Evolutionary conservation across 2,329 filamentous ascomycete genomes (phyloP), one percentile per base, ranked within the genome.

Genomic region (Trichoderma harzianum): DNA sequence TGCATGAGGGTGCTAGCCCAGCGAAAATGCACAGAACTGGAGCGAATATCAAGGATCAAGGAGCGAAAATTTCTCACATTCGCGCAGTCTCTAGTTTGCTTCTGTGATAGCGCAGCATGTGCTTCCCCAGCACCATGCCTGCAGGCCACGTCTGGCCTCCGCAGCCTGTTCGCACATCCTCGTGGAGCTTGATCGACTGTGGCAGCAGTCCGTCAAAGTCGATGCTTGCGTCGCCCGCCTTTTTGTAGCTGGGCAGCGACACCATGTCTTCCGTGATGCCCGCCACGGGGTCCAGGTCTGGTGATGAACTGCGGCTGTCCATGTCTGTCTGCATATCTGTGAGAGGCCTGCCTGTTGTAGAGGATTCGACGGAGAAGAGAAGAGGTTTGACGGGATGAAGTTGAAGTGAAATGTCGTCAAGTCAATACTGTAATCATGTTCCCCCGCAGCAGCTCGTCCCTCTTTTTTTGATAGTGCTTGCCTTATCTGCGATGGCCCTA

Each of bases 71-170:
- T 57, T 88, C 91, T 80, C 80, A 97, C 93, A 97, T 94, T 81
- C 89, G 88, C 74, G 92, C 91, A 72, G 88, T 84, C 71, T 81
- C 82, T 74, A 97, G 81, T 75, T 88, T 84, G n/a, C 87, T 83
- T 74, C 84, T 84, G 76, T 93, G 92, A 78, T 91, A 91, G 67
- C 91, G 88, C 72, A 98, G 86, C 87, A 98, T 88, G 79, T 98
- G 97, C 81, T 92, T 93, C 24, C 92, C 89, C 68, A 99, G 85
- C 18, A 96, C 89, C 90, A 97, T 92, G 12, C 96, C 96, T 0
- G 95, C 95, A 3, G 95, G 95, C 96, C 96, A 98, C 12, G 97
- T 87, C 82, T 97, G 93, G 3, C 96, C 96, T 63, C 96, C 96
- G 81, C 96, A 98, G 73, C 96, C 96, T 74, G 93, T 89, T 71